A percentile compares a stretch with the other conserved stretches of the same genome.
These are phyloP conservation scores for Cutaneotrichosporon curvatum DNA, from an alignment of 1,284 basidiomycete species.

Conservation along the genomic window DNA sequence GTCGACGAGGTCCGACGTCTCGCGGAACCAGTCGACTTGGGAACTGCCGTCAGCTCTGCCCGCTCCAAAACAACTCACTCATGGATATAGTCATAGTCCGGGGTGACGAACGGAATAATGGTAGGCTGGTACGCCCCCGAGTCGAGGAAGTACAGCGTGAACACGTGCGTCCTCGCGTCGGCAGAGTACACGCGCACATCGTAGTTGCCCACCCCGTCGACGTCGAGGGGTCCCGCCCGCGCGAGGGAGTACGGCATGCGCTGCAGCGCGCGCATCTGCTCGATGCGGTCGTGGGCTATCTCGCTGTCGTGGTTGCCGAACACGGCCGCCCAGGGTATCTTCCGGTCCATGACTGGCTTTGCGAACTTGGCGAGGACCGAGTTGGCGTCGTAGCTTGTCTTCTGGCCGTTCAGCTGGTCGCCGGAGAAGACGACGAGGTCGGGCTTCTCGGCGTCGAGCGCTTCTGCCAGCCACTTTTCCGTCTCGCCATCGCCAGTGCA, in stretches of 20 bases:
- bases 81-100: slow-evolving; percentile 71
- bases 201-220: slow-evolving; percentile 80
- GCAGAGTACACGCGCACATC: slow-evolving; percentile 39
- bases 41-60: slow-evolving; percentile 27
- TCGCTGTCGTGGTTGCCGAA: slow-evolving; percentile 92
- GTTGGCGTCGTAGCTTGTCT: slow-evolving; percentile 76
- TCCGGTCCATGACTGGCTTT: slow-evolving; percentile 61
- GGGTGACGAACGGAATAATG: slow-evolving; percentile 41
- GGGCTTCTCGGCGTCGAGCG: slow-evolving; percentile 76
- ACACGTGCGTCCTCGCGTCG: slow-evolving; percentile 65
- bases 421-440: slow-evolving; percentile 76
- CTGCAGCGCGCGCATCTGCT: slow-evolving; percentile 65
- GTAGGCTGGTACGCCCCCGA: slow-evolving; percentile 66
- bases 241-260: slow-evolving; percentile 77
- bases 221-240: slow-evolving; percentile 65
- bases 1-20: slow-evolving; percentile 62
- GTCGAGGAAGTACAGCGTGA: slow-evolving; percentile 89
- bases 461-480: slow-evolving; percentile 57
- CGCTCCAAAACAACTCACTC: slow-evolving; percentile 13
- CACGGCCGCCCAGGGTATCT: slow-evolving; percentile 80
- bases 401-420: slow-evolving; percentile 75
- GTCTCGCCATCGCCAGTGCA: slow-evolving; percentile 66
- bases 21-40: slow-evolving; percentile 81
- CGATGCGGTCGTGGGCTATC: slow-evolving; percentile 53
- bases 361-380: slow-evolving; percentile 84